A percentile compares a stretch with the other conserved stretches of the same genome.
Evolutionary conservation across 2,329 filamentous ascomycete genomes (phyloP).

Genomic region (Myriosclerotinia duriaeana): DNA sequence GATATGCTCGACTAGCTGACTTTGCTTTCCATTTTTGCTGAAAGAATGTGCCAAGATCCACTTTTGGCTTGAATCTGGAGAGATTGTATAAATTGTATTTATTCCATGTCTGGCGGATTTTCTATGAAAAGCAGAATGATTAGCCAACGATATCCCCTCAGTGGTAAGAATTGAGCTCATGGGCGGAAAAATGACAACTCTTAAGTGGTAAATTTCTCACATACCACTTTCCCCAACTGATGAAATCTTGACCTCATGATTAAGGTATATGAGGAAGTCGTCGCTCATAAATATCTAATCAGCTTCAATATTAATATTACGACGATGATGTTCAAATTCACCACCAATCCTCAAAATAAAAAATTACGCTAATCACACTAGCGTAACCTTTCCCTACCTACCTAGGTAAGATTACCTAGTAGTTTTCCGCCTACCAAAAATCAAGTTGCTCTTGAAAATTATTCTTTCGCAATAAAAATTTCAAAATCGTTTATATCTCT

Average conservation of each 20-base stretch:
- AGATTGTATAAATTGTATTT: conserved; percentile 97
- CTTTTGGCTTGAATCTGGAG: conserved; percentile 51
- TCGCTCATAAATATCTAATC: background rate
- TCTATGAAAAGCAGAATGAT: conserved; percentile 53
- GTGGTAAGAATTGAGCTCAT: background rate
- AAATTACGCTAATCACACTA: conserved; percentile 15
- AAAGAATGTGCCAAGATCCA: conserved; percentile 70
- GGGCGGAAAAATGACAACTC: too few relatives aligned
- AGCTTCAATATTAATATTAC: background rate
- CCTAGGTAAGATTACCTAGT: background rate
- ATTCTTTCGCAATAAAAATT: background rate
- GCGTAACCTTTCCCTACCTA: background rate
- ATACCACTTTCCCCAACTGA: conserved; percentile 21
- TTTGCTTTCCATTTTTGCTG: conserved; percentile 98
- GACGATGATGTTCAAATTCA: conserved; percentile 15
- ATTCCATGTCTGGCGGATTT: conserved; percentile 94
- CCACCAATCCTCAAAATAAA: conserved; percentile 13
- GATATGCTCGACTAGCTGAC: conserved; percentile 77
- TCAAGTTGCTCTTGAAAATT: too few relatives aligned
- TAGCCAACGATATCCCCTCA: background rate
- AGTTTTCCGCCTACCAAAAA: conserved; percentile 12
- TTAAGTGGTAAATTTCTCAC: background rate
- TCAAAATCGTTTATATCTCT: too few relatives aligned
- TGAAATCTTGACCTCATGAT: conserved; percentile 25
- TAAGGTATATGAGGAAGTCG: conserved; percentile 13